Evolutionary conservation across 2,329 filamentous ascomycete genomes (phyloP), one percentile per base, ranked within the genome.

Genomic region (Claviceps monticola): DNA sequence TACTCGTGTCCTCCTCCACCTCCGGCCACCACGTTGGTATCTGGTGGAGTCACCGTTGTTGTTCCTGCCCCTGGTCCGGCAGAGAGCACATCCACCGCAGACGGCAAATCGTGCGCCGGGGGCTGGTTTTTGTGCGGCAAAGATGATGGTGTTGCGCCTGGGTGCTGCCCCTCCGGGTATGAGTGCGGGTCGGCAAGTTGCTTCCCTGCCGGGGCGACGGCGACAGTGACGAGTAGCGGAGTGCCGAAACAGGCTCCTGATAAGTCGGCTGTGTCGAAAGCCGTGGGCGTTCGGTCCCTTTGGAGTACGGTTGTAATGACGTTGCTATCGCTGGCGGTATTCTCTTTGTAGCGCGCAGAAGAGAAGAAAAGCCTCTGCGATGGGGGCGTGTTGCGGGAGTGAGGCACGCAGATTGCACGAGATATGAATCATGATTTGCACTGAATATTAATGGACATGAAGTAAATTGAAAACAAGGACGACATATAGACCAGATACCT

Each of bases 151-250:
- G 71, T 76, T 0, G 79, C 84, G 0, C 82, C 88, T 0, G 89
- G 88, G 6, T 97, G 91, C 65, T 97, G 91, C 72, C 89, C 89
- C 0, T 75, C 68, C 43, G 86, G 87, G 2, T 95, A 84, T 65
- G 67, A 66, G 3, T 95, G 88, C 66, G 88, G 86, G 1, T 74
- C 74, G 19, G 78, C 76, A 21, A 88, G 83, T 63, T 94, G 88
- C 68, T 83, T 81, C 34, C 75, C 80, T 5, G 64, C 63, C 41
- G 71, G 69, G 48, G 73, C 68, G 7, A 73, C 72, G 7, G 70
- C 73, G 46, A 82, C 78, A n/a, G 73, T 72, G 7, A 70, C 73
- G 46, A 82, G 78, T n/a, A 75, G 69, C 6, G 78, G 75, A 29
- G 72, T 82, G 49, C 72, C 74, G 57, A 80, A 80, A 64, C 67